Evolutionary conservation across 2,329 filamentous ascomycete genomes (phyloP).

Genomic region (Fusarium sp.): DNA sequence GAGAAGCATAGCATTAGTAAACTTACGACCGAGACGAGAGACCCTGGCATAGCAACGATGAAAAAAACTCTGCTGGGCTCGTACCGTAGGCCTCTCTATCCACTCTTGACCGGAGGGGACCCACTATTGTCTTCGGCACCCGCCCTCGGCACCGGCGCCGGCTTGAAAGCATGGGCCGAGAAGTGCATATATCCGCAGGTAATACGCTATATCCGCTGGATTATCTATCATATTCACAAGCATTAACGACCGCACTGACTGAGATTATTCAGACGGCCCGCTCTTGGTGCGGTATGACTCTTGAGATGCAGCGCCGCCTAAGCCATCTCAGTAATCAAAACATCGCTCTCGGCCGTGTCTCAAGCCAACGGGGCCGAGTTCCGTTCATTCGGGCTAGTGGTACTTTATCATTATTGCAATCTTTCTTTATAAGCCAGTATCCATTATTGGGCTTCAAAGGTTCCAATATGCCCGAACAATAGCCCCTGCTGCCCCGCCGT

Average conservation of each 20-base stretch:
- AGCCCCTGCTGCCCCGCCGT: conserved; percentile 18
- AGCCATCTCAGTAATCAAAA: conserved; percentile 29
- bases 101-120: conserved; percentile 20
- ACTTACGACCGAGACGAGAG: conserved; percentile 8
- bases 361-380: conserved; percentile 37
- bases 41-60: conserved; percentile 23
- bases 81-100: neutral
- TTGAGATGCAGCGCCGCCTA: neutral
- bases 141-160: conserved; percentile 43
- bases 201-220: conserved; percentile 31
- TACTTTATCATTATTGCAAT: conserved; percentile 11
- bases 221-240: neutral
- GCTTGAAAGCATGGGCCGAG: conserved; percentile 1
- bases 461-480: conserved; percentile 18
- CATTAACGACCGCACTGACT: neutral
- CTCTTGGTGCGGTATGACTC: conserved; percentile 10
- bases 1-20: conserved; percentile 34
- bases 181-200: conserved; percentile 30
- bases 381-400: conserved; percentile 11
- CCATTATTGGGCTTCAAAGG: conserved; percentile 45
- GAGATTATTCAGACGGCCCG: conserved; percentile 14
- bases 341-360: conserved; percentile 26
- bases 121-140: conserved; percentile 41
- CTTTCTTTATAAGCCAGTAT: conserved; percentile 8
- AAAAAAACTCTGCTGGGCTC: conserved; percentile 19